These are phyloP conservation scores for Simmondsia chinensis DNA, from an alignment of 148 eudicot genomes.

Conservation along the genomic window DNA sequence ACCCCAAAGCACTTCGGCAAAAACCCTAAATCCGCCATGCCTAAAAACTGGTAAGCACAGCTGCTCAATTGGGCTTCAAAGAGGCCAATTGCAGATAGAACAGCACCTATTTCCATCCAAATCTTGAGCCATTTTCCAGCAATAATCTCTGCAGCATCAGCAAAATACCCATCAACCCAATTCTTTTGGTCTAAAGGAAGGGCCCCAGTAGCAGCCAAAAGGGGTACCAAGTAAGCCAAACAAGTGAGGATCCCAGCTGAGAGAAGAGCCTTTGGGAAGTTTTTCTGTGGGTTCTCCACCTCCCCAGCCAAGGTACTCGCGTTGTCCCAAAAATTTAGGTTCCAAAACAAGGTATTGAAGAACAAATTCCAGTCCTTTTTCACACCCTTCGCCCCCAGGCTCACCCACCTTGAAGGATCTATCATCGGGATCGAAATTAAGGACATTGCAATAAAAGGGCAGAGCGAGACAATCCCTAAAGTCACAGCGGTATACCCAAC, in stretches of 20 bases:
- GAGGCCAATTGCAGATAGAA: conserved; percentile 16
- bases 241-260: conserved; percentile 33
- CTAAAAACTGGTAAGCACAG: conserved; percentile 29
- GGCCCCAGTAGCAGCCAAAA: conserved; percentile 26
- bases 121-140: conserved; percentile 28
- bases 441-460: conserved; percentile 21
- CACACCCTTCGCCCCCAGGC: conserved; percentile 19
- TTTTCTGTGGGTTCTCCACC: conserved; percentile 31
- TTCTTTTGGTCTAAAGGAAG: conserved; percentile 18
- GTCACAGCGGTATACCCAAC: conserved; percentile 28
- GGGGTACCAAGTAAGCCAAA: conserved; percentile 27
- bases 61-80: conserved; percentile 39
- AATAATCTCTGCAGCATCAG: conserved; percentile 21
- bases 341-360: conserved; percentile 35
- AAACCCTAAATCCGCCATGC: conserved; percentile 32
- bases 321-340: conserved; percentile 36
- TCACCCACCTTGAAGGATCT: conserved; percentile 20
- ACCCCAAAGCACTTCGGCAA: conserved; percentile 24
- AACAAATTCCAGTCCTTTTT: conserved; percentile 25
- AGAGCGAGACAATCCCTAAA: conserved; percentile 19
- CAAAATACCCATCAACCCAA: conserved; percentile 34
- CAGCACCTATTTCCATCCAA: conserved; percentile 28
- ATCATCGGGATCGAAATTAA: conserved; percentile 19
- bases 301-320: conserved; percentile 33
- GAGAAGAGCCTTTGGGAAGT: conserved; percentile 25